These are phyloP conservation scores for Gleditsia sinensis DNA, from an alignment of 306 rosid genomes.

Conservation along the genomic window DNA sequence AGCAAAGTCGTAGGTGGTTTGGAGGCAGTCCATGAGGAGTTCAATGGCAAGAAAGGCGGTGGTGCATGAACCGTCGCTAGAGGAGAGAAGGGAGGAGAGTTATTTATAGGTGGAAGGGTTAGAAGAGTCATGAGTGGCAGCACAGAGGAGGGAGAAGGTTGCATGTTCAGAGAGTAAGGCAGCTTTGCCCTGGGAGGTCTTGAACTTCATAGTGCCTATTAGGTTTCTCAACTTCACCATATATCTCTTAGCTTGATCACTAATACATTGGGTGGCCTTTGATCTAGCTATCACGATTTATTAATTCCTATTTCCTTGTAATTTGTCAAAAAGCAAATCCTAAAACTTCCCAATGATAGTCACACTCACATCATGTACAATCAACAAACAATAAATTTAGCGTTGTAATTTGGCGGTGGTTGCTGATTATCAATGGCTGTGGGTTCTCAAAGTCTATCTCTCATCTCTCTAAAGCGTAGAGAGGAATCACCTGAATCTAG, in stretches of 20 bases:
- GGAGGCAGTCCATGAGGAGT: conserved; percentile 80
- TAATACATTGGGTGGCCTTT: no score
- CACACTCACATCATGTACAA: no score
- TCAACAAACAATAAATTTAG: no score
- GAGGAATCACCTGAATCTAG: no score
- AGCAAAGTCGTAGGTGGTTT: conserved; percentile 64
- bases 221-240: conserved; percentile 47
- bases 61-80: conserved; percentile 74
- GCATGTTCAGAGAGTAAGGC: conserved; percentile 56
- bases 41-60: conserved; percentile 69
- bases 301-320: no score
- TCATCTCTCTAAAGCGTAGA: no score
- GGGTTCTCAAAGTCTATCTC: no score
- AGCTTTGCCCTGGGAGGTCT: conserved; percentile 81
- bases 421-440: no score
- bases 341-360: no score
- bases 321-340: no score
- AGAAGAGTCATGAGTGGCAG: conserved; percentile 73
- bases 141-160: conserved; percentile 62
- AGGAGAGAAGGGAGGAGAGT: conserved; percentile 61
- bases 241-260: no score
- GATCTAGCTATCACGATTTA: not conserved
- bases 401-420: no score
- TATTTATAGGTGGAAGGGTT: conserved; percentile 58
- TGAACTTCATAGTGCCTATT: conserved; percentile 77